phyloP scores from a whole-genome alignment of 2,329 filamentous ascomycete species.

The Diaporthe caulivora region DNA sequence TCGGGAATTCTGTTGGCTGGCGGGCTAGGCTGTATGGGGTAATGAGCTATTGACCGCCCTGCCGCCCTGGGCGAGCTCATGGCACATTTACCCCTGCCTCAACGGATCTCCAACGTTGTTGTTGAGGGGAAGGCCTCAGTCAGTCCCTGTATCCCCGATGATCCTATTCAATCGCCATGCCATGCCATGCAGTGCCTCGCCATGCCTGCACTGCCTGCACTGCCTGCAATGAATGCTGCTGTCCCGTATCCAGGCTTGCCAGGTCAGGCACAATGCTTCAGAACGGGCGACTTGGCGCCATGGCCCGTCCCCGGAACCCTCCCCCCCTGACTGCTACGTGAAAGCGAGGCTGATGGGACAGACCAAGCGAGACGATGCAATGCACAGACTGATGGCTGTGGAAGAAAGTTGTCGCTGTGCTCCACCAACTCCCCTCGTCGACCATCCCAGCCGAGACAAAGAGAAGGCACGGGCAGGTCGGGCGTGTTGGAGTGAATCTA shows the following conservation, averaged over 20 bases:
- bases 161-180: slow-evolving; percentile 21
- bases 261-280: slow-evolving; percentile 2
- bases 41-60: slow-evolving; percentile 38
- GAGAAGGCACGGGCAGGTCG: background rate
- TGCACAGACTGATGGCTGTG: slow-evolving; percentile 1
- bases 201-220: background rate
- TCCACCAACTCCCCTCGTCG: background rate
- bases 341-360: slow-evolving; percentile 6
- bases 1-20: slow-evolving; percentile 19
- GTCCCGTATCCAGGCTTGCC: background rate
- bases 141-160: background rate
- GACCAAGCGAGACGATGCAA: background rate
- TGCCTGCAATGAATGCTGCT: background rate
- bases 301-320: background rate
- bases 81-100: slow-evolving; percentile 20
- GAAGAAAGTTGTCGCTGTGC: background rate
- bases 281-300: slow-evolving; percentile 8
- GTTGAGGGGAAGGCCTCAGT: slow-evolving; percentile 18
- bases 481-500: background rate
- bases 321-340: background rate
- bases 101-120: slow-evolving; percentile 27
- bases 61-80: slow-evolving; percentile 11
- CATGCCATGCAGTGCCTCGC: slow-evolving; percentile 3
- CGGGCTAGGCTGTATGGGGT: slow-evolving; percentile 35
- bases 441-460: slow-evolving; percentile 10